A percentile compares a stretch with the other conserved stretches of the same genome.
phyloP scores from a whole-genome alignment of 2,329 filamentous ascomycete genomes.

The Talaromyces sp. region DNA sequence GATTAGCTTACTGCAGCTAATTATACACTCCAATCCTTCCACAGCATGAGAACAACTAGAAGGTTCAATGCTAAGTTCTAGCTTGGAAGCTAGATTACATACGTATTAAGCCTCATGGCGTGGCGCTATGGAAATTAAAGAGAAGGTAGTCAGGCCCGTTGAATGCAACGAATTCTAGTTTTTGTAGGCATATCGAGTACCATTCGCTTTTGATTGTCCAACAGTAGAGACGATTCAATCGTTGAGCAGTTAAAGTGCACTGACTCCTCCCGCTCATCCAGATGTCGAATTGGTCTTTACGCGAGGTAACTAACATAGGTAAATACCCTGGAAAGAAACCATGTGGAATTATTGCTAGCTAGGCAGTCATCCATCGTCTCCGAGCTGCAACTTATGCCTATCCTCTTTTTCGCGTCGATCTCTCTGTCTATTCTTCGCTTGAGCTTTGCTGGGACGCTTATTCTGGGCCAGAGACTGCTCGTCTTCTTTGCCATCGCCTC shows the following conservation, averaged over 20 bases:
- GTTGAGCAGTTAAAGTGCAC: neutral
- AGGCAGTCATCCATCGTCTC: neutral
- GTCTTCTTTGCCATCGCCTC: neutral
- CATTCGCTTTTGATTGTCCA: too few species aligned
- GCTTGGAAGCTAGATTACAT: neutral
- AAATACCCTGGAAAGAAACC: neutral
- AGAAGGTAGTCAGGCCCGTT: neutral
- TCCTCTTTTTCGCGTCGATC: neutral
- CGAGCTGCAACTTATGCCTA: neutral
- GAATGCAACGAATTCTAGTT: too few species aligned
- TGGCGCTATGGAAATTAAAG: neutral
- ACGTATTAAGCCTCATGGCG: neutral
- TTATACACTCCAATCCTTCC: neutral
- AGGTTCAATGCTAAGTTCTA: neutral
- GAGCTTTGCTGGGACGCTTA: neutral
- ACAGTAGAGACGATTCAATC: too few species aligned
- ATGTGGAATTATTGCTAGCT: neutral
- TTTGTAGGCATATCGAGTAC: too few species aligned
- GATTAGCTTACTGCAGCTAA: neutral
- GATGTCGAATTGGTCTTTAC: neutral
- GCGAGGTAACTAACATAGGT: neutral
- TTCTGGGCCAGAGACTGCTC: neutral
- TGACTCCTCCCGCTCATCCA: neutral
- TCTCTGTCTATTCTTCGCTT: neutral
- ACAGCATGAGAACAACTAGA: neutral